phyloP scores from a whole-genome alignment of 345 rosid species.

The Iberis pinnata region DNA sequence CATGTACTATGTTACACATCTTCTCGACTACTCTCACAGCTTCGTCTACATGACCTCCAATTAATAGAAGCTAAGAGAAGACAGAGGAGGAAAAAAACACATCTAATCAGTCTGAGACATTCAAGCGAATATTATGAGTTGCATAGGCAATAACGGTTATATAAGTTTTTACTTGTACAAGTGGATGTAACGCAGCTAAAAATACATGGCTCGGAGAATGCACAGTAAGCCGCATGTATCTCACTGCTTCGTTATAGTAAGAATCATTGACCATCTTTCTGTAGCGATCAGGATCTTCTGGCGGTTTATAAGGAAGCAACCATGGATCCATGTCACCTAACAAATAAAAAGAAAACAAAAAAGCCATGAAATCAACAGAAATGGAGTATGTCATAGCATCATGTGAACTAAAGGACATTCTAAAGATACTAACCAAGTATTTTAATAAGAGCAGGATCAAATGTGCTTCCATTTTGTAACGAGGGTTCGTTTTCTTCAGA shows the following conservation, averaged over 20 bases:
- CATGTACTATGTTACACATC: constrained; percentile 37
- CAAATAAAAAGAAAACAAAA: background rate
- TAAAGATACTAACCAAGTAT: constrained; percentile 49
- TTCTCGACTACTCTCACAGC: constrained; percentile 52
- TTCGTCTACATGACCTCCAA: constrained; percentile 57
- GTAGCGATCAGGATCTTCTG: constrained; percentile 37
- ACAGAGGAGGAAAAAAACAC: background rate
- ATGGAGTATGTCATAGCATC: background rate
- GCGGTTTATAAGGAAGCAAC: constrained; percentile 61
- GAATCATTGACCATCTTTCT: constrained; percentile 32
- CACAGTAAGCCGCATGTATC: constrained; percentile 46
- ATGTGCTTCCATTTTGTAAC: constrained; percentile 30
- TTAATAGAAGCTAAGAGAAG: constrained; percentile 50
- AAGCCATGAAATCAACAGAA: constrained; percentile 8
- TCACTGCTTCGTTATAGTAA: constrained; percentile 55
- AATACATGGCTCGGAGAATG: constrained; percentile 31
- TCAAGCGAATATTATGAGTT: background rate
- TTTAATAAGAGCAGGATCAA: constrained; percentile 33
- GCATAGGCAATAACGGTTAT: background rate
- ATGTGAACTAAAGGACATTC: background rate
- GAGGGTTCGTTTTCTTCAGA: constrained; percentile 49
- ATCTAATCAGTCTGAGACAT: constrained; percentile 5
- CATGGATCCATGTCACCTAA: constrained; percentile 56
- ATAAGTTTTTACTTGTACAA: constrained; percentile 51
- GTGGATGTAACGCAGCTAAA: constrained; percentile 62